Evolutionary conservation across 176 grass and related monocot species (phyloP).

Genomic region (Tuctoria greenei): DNA sequence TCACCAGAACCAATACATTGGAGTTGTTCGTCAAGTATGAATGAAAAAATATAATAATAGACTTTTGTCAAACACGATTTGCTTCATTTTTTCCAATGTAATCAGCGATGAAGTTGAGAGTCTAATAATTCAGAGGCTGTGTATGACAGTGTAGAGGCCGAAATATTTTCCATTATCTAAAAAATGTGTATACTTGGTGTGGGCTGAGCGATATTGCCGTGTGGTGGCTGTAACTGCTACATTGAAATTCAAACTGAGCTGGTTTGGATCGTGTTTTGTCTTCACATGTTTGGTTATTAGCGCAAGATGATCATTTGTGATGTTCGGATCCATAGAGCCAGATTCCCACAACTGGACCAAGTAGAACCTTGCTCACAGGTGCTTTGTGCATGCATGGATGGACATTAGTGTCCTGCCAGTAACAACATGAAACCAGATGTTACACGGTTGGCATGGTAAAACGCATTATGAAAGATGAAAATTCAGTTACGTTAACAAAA

Average conservation of each 20-base stretch:
- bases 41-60: no score
- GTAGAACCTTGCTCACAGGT: constrained; percentile 10
- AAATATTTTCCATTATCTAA: no score
- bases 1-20: no score
- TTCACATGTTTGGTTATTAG: constrained; percentile 9
- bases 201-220: background rate
- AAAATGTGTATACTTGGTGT: background rate
- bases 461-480: background rate
- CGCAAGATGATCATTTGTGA: constrained; percentile 20
- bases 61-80: no score
- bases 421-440: background rate
- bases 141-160: no score
- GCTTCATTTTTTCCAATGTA: no score
- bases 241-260: background rate
- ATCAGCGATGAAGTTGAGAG: no score
- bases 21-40: no score
- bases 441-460: background rate
- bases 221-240: background rate
- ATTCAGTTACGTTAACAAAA: background rate
- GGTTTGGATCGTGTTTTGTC: constrained; percentile 5
- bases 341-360: constrained; percentile 10
- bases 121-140: no score
- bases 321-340: constrained; percentile 14
- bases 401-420: constrained; percentile 10
- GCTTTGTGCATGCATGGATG: background rate